Conservation (phyloP, 2,329 filamentous ascomycete species). For the Diplodia mutila region DNA sequence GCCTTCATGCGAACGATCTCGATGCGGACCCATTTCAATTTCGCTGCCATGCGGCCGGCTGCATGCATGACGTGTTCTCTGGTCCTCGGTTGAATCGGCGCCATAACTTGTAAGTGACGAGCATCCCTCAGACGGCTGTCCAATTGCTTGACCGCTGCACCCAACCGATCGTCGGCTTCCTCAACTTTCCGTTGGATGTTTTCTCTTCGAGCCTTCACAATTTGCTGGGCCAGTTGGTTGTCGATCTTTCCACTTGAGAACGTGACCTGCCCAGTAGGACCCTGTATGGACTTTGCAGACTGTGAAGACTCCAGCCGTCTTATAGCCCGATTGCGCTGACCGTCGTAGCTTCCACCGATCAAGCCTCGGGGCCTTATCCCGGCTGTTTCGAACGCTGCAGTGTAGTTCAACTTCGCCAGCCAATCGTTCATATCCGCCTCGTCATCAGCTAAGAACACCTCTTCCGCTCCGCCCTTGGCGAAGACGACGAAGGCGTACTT, state of each 20-base stretch:
- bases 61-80: conserved; percentile 84
- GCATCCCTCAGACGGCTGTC: conserved; percentile 86
- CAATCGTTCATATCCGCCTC: conserved; percentile 95
- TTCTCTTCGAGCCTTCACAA: conserved; percentile 77
- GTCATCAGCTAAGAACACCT: conserved; percentile 86
- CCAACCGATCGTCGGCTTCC: conserved; percentile 80
- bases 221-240: conserved; percentile 81
- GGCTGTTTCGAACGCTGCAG: conserved; percentile 88
- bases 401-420: conserved; percentile 95
- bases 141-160: conserved; percentile 72
- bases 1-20: conserved; percentile 92
- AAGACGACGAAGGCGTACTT: conserved; percentile 95
- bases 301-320: conserved; percentile 66
- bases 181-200: conserved; percentile 82
- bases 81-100: conserved; percentile 88
- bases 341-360: conserved; percentile 81
- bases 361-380: conserved; percentile 90
- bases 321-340: conserved; percentile 73
- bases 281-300: conserved; percentile 65
- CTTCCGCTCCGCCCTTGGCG: conserved; percentile 77
- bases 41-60: conserved; percentile 81
- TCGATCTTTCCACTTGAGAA: conserved; percentile 76
- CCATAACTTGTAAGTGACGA: conserved; percentile 83
- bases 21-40: conserved; percentile 90
- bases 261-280: conserved; percentile 72